Percentiles rank a stretch among this genome's conserved stretches.
Evolutionary conservation across 768 basidiomycete genomes (phyloP).

Genomic region (Lactarius sp.): DNA sequence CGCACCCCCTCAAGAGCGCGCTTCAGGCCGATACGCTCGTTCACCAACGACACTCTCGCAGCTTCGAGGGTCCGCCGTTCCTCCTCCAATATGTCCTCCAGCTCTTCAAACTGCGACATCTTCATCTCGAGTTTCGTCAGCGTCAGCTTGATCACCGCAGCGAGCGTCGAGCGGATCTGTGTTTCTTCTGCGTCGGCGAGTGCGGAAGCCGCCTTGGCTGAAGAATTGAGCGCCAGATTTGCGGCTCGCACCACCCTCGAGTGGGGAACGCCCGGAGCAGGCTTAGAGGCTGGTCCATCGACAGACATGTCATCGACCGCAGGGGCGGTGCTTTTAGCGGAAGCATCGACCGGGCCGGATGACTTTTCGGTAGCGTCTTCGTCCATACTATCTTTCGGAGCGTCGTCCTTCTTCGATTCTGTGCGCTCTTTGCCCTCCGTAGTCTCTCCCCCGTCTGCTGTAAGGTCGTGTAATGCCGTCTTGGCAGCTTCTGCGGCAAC

Average conservation of each 20-base stretch:
- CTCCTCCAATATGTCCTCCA: constrained; percentile 88
- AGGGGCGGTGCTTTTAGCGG: constrained; percentile 23
- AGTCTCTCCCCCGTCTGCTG: constrained; percentile 42
- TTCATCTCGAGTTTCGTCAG: constrained; percentile 90
- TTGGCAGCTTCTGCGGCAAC: constrained; percentile 94
- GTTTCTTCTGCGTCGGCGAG: constrained; percentile 81
- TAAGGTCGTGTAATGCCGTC: constrained; percentile 77
- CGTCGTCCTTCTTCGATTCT: constrained; percentile 37
- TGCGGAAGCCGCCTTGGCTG: constrained; percentile 74
- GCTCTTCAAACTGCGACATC: constrained; percentile 89
- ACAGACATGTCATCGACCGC: constrained; percentile 44
- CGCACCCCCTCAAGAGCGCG: constrained; percentile 66
- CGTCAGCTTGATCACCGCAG: constrained; percentile 79
- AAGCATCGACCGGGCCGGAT: constrained; percentile 18
- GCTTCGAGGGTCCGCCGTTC: constrained; percentile 84
- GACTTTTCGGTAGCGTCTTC: constrained; percentile 21
- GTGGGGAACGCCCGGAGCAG: constrained; percentile 48
- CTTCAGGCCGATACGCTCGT: constrained; percentile 69
- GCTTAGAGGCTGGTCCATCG: constrained; percentile 39
- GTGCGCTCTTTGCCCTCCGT: constrained; percentile 32
- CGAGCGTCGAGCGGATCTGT: constrained; percentile 72
- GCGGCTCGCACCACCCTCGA: constrained; percentile 81
- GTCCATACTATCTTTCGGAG: constrained; percentile 31
- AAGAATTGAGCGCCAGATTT: constrained; percentile 80
- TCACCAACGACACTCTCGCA: constrained; percentile 70